Conservation (phyloP, 1,284 basidiomycete genomes). For the Cryptococcus sp. region DNA sequence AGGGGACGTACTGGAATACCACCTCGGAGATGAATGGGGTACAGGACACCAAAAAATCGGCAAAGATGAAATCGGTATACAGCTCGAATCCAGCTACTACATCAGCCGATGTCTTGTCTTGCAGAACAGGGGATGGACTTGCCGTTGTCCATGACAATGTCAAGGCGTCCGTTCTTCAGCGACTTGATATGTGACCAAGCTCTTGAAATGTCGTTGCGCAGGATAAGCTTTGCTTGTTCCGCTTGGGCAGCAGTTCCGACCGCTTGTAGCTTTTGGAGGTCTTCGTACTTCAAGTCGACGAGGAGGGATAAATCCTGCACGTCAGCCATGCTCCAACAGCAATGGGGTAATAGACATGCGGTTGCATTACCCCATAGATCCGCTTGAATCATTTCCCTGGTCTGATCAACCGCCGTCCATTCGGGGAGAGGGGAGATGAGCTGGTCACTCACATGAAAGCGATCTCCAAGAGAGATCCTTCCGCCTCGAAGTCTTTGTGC, state of each 20-base stretch:
- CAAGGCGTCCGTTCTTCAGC: constrained; percentile 58
- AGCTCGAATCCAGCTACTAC: constrained; percentile 82
- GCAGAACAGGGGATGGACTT: constrained; percentile 20
- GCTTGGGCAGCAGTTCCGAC: constrained; percentile 71
- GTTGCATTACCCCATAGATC: constrained; percentile 48
- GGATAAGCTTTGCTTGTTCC: constrained; percentile 68
- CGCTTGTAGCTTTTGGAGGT: constrained; percentile 76
- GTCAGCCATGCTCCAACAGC: neutral
- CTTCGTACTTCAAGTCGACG: constrained; percentile 52
- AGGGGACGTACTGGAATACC: constrained; percentile 73
- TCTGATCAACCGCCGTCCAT: too few relatives aligned
- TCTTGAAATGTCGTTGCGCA: constrained; percentile 72
- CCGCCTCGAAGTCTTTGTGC: constrained; percentile 22
- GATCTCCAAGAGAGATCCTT: constrained; percentile 39
- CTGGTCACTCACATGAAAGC: constrained; percentile 43
- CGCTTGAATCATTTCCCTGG: constrained; percentile 46
- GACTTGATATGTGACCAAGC: constrained; percentile 69
- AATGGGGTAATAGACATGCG: constrained; percentile 18
- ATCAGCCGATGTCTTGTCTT: neutral
- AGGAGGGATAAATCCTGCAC: constrained; percentile 45
- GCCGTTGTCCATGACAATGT: constrained; percentile 92
- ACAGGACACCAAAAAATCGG: constrained; percentile 84
- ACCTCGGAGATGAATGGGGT: constrained; percentile 75
- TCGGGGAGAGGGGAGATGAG: too few relatives aligned
- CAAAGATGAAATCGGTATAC: constrained; percentile 89